These are phyloP conservation scores for Dryadomyces quercivorus DNA, from an alignment of 2,329 filamentous ascomycete genomes.

Conservation along the genomic window DNA sequence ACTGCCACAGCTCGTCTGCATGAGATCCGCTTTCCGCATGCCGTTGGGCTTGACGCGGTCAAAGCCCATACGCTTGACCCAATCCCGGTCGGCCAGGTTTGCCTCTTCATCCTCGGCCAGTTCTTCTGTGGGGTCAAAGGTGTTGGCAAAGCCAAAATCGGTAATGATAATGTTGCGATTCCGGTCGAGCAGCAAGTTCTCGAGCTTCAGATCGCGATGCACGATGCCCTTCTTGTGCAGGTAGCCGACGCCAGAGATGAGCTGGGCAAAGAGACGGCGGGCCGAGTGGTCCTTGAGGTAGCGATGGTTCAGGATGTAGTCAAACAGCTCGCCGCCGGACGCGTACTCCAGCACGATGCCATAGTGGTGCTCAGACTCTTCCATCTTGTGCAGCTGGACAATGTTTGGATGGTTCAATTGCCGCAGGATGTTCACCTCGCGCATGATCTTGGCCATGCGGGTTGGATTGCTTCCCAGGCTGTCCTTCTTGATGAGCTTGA, in stretches of 20 bases:
- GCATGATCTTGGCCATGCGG: conserved; percentile 89
- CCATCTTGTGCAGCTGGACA: conserved; percentile 94
- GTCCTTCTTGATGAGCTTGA: conserved; percentile 93
- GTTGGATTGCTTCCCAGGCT: conserved; percentile 78
- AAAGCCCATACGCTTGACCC: conserved; percentile 73
- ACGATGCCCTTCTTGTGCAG: conserved; percentile 98
- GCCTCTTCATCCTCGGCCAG: conserved; percentile 83
- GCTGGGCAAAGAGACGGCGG: conserved; percentile 81
- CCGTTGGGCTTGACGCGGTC: conserved; percentile 68
- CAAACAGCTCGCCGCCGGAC: conserved; percentile 92
- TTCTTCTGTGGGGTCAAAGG: conserved; percentile 82
- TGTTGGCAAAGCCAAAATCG: conserved; percentile 98
- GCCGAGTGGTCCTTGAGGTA: conserved; percentile 92
- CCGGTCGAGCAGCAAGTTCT: conserved; percentile 87
- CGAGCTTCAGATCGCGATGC: conserved; percentile 89
- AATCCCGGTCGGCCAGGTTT: conserved; percentile 75
- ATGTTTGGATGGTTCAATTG: conserved; percentile 87
- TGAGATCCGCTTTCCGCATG: conserved; percentile 77
- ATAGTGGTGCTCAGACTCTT: conserved; percentile 93
- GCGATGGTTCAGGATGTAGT: conserved; percentile 93
- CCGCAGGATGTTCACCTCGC: conserved; percentile 88
- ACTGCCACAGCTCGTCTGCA: conserved; percentile 98
- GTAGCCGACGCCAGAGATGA: conserved; percentile 93
- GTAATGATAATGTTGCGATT: conserved; percentile 99
- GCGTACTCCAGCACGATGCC: conserved; percentile 98